Evolutionary conservation across 495 filamentous ascomycete genomes (phyloP), one percentile per base, ranked within the genome.

Genomic region (Baudoinia panamericana): DNA sequence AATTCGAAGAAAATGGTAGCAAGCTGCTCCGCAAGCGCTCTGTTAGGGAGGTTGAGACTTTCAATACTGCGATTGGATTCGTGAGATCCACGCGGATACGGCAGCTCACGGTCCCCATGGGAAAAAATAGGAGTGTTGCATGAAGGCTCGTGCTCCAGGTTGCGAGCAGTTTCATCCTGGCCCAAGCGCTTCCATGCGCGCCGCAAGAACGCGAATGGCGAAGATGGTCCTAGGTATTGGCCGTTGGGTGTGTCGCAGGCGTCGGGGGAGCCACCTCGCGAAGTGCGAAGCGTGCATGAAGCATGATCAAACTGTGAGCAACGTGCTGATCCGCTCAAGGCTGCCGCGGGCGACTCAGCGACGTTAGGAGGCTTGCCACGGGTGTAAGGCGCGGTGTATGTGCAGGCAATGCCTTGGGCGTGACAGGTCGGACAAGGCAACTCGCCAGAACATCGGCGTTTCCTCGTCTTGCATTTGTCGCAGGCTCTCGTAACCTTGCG

Each of bases 101-200:
- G 43, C 24, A 43, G 1, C 21, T 27, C 27, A 11, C 33, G 18
- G 34, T 52, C 49, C n/a, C 49, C 49, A 31, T 43, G 41, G 4
- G 39, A 17, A 26, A 48, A 48, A 13, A 52, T 38, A 7, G 49
- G 43, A n/a, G 27, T 33, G 18, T 10, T 30, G 10, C 19, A 17
- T 20, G n/a, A n/a, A n/a, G n/a, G n/a, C n/a, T n/a, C 35, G 6
- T 3, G 9, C 16, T 33, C 4, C 5, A 41, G 9, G 16, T 19
- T 21, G 8, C 30, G 6, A 19, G 23, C 20, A 12, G 30, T 8
- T 7, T n/a, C 9, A 2, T 21, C 10, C 24, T 8, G 18, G 22
- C 35, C 45, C 21, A 52, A 40, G 4, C 49, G 39, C 13, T 35
- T n/a, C 45, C 45, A 48, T 5, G 49, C 49, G 25, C 49, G 16